These are phyloP conservation scores for Pleurotus giganteus DNA, from an alignment of 768 basidiomycete species.

Conservation along the genomic window DNA sequence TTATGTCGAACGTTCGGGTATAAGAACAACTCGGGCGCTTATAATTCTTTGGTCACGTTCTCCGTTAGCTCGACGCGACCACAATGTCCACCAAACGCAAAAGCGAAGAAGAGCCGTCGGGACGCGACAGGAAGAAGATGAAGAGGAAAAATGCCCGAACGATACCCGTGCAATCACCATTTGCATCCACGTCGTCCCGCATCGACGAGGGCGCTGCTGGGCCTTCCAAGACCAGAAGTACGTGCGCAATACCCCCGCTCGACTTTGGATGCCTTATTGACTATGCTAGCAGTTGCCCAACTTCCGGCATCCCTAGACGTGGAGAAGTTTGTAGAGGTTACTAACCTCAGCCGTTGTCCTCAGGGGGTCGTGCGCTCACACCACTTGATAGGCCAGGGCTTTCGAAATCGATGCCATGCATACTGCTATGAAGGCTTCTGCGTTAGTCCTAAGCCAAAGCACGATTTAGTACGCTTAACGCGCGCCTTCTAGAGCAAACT, in stretches of 20 bases:
- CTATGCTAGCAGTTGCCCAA: slow-evolving; percentile 47
- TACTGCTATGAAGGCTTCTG: slow-evolving; percentile 75
- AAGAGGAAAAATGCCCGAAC: slow-evolving; percentile 63
- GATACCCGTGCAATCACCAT: slow-evolving; percentile 57
- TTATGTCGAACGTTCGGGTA: not conserved
- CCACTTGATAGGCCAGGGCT: slow-evolving; percentile 60
- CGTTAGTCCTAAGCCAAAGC: slow-evolving; percentile 36
- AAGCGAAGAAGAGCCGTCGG: slow-evolving; percentile 31
- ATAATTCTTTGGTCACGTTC: not conserved
- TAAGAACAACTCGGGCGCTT: not conserved
- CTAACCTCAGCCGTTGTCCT: slow-evolving; percentile 7
- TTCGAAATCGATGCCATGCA: slow-evolving; percentile 94
- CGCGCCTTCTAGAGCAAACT: slow-evolving; percentile 47
- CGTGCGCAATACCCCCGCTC: slow-evolving; percentile 13
- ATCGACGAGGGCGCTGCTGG: slow-evolving; percentile 31
- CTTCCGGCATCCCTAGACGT: slow-evolving; percentile 80
- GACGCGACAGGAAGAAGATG: slow-evolving; percentile 66
- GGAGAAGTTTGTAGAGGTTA: slow-evolving; percentile 84
- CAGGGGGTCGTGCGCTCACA: not conserved
- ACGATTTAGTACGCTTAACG: not conserved
- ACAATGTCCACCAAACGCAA: slow-evolving; percentile 41
- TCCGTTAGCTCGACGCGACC: not conserved
- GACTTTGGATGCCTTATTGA: not conserved
- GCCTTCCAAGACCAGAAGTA: slow-evolving; percentile 45
- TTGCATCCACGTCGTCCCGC: slow-evolving; percentile 14